Evolutionary conservation across 139 green algal species (phyloP).

Genomic region (Coelastrella sp.): DNA sequence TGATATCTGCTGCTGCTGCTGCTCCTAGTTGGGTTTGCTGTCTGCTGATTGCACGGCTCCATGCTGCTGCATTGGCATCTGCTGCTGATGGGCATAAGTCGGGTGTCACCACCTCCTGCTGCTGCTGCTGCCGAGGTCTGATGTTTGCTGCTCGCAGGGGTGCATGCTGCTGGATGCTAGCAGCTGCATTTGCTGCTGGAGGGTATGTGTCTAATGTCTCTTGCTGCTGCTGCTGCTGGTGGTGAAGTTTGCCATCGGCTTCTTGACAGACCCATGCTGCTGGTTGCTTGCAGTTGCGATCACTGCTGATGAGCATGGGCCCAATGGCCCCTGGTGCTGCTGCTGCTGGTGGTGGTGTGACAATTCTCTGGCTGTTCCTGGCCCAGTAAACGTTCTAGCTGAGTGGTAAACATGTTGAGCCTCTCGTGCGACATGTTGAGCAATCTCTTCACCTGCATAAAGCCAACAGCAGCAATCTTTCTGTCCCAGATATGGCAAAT

Average conservation of each 20-base stretch:
- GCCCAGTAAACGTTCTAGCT: slow-evolving; percentile 20
- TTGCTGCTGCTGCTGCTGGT: neutral
- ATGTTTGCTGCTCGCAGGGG: neutral
- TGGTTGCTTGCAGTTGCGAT: neutral
- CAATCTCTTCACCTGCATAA: slow-evolving; percentile 38
- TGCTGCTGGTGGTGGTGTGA: slow-evolving; percentile 21
- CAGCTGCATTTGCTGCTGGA: neutral
- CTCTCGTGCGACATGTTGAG: neutral
- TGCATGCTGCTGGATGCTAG: too few species aligned
- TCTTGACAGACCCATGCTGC: neutral
- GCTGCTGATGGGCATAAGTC: neutral
- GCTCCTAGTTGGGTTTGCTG: neutral
- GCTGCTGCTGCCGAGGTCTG: neutral
- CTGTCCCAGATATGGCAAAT: neutral
- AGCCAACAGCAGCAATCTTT: neutral
- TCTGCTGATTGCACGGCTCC: neutral
- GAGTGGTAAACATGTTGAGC: slow-evolving; percentile 14
- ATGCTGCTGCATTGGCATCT: neutral
- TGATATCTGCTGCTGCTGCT: slow-evolving; percentile 11
- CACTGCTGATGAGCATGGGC: too few species aligned
- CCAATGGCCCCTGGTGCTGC: too few species aligned
- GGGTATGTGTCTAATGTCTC: neutral
- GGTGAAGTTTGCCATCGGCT: neutral
- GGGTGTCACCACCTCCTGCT: neutral
- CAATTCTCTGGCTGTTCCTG: slow-evolving; percentile 4